Conservation (phyloP, 768 basidiomycete species). For the Agrocybe pediades region DNA sequence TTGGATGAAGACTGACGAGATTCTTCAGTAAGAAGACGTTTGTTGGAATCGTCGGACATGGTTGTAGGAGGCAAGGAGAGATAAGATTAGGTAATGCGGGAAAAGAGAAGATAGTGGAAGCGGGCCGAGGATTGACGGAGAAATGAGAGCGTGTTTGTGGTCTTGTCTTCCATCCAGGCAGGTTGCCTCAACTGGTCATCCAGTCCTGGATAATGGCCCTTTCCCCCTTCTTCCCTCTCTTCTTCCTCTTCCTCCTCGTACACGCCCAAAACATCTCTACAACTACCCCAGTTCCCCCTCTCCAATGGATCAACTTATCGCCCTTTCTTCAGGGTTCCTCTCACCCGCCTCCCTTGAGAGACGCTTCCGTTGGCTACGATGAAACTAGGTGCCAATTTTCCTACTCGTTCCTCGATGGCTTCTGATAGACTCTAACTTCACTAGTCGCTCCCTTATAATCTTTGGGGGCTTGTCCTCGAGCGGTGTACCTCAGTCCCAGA, state of each 20-base stretch:
- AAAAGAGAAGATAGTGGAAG: too few relatives aligned
- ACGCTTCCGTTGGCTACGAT: slow-evolving; percentile 70
- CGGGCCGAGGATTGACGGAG: not conserved
- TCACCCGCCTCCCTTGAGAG: slow-evolving; percentile 64
- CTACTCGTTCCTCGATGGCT: slow-evolving; percentile 4
- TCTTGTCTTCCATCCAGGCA: slow-evolving; percentile 1
- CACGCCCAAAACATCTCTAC: slow-evolving; percentile 54
- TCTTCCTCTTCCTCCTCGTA: slow-evolving; percentile 28
- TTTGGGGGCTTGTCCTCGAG: slow-evolving; percentile 77
- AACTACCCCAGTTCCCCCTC: slow-evolving; percentile 55
- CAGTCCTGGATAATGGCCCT: slow-evolving; percentile 28
- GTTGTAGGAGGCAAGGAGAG: not conserved
- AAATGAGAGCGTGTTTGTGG: not conserved
- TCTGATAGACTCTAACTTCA: slow-evolving; percentile 39
- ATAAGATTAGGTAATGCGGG: not conserved
- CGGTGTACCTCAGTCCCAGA: slow-evolving; percentile 62
- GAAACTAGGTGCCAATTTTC: slow-evolving; percentile 36
- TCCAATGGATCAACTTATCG: slow-evolving; percentile 79
- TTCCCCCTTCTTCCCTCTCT: slow-evolving; percentile 21
- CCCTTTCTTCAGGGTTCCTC: slow-evolving; percentile 52
- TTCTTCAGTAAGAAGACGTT: slow-evolving; percentile 31
- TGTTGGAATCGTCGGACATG: slow-evolving; percentile 21
- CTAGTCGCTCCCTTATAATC: slow-evolving; percentile 60
- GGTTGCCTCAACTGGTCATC: slow-evolving; percentile 1
- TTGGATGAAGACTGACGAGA: slow-evolving; percentile 6